These are phyloP conservation scores for Mixia osmundae DNA, from an alignment of 1,284 basidiomycete genomes.

Conservation along the genomic window DNA sequence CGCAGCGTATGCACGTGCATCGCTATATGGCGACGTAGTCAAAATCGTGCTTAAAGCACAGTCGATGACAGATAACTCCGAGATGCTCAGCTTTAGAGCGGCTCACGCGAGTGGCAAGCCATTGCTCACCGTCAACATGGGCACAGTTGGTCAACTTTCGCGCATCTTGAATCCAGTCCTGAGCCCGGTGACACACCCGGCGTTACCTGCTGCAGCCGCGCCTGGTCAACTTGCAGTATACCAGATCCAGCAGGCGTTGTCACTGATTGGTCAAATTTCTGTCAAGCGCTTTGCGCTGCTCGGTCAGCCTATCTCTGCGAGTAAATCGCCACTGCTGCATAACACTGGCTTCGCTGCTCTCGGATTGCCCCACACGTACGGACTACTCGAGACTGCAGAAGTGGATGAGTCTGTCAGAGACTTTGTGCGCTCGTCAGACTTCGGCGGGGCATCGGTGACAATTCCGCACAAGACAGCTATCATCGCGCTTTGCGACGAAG, in stretches of 20 bases:
- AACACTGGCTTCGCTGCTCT: slow-evolving; percentile 64
- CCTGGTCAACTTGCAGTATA: slow-evolving; percentile 77
- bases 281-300: slow-evolving; percentile 57
- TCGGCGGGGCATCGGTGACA: slow-evolving; percentile 89
- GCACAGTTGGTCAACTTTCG: slow-evolving; percentile 63
- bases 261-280: slow-evolving; percentile 55
- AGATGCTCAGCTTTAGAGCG: slow-evolving; percentile 47
- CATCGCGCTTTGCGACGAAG: slow-evolving; percentile 46
- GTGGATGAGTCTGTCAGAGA: slow-evolving; percentile 42
- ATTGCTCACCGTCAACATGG: slow-evolving; percentile 87
- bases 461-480: slow-evolving; percentile 80
- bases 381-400: slow-evolving; percentile 44
- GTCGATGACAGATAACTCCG: slow-evolving; percentile 51
- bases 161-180: slow-evolving; percentile 66
- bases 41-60: slow-evolving; percentile 78
- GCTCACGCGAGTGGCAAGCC: slow-evolving; percentile 50
- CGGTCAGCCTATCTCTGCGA: slow-evolving; percentile 66
- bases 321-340: slow-evolving; percentile 79
- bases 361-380: slow-evolving; percentile 60
- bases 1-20: slow-evolving; percentile 33
- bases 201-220: slow-evolving; percentile 59
- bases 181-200: slow-evolving; percentile 69
- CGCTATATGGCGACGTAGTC: slow-evolving; percentile 56
- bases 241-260: slow-evolving; percentile 57
- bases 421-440: slow-evolving; percentile 40